Conservation (phyloP, 2,329 filamentous ascomycete genomes). For the Epichloe elymi region DNA sequence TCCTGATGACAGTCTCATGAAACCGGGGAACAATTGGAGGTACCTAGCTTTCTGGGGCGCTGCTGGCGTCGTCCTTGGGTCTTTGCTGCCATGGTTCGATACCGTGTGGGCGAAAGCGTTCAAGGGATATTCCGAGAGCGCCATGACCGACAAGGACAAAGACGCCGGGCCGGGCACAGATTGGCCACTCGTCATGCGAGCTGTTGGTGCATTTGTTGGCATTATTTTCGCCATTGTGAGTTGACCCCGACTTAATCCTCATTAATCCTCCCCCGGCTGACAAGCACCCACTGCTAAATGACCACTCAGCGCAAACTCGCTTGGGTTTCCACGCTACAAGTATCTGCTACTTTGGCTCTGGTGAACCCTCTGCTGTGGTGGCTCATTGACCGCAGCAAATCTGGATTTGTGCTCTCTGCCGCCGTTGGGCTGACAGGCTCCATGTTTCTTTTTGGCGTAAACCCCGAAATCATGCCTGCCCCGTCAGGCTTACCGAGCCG, state of each 20-base stretch:
- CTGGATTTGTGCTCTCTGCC: conserved; percentile 70
- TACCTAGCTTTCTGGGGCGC: conserved; percentile 76
- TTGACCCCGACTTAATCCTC: conserved; percentile 9
- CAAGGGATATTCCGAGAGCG: conserved; percentile 22
- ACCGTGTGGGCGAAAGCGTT: conserved; percentile 51
- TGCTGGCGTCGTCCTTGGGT: conserved; percentile 65
- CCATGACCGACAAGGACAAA: conserved; percentile 15
- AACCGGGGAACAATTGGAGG: conserved; percentile 37
- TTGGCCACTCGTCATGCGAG: conserved; percentile 55
- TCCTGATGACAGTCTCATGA: conserved; percentile 29
- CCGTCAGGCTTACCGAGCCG: conserved; percentile 33
- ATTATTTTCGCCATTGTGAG: conserved; percentile 64
- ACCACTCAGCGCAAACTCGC: conserved; percentile 61
- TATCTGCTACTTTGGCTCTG: conserved; percentile 76
- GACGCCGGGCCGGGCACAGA: conserved; percentile 39
- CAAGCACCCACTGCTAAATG: not conserved
- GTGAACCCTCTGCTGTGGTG: conserved; percentile 95
- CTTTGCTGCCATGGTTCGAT: conserved; percentile 75
- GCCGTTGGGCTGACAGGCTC: conserved; percentile 64
- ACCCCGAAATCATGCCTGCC: conserved; percentile 64
- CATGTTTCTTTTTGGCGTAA: conserved; percentile 56
- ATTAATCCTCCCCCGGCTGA: not conserved
- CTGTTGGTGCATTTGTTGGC: conserved; percentile 47
- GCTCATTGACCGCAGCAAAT: conserved; percentile 76
- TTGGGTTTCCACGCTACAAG: conserved; percentile 91